phyloP scores from a whole-genome alignment of 306 rosid species.

The Delonix regia region DNA sequence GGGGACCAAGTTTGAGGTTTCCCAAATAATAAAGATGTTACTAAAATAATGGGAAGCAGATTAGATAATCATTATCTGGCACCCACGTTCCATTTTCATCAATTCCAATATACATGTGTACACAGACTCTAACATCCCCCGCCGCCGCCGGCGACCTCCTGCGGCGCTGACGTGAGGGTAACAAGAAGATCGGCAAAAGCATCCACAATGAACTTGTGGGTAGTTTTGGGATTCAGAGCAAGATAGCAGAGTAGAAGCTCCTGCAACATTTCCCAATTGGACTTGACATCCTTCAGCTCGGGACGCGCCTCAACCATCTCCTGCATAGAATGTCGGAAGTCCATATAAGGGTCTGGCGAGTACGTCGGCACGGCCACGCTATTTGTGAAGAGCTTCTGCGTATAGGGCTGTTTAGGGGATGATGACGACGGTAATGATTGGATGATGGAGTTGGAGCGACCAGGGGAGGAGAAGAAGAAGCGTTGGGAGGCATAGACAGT shows the following conservation, averaged over 20 bases:
- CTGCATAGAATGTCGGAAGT: conserved; percentile 88
- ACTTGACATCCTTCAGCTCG: conserved; percentile 47
- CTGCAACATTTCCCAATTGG: conserved; percentile 78
- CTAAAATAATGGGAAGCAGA: conserved; percentile 16
- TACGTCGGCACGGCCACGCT: conserved; percentile 72
- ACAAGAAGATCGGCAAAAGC: conserved; percentile 87
- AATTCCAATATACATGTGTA: not conserved
- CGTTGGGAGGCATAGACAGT: conserved; percentile 82
- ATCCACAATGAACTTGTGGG: conserved; percentile 76
- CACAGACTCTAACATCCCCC: conserved; percentile 23
- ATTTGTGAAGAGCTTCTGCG: conserved; percentile 43
- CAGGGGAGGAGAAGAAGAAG: conserved; percentile 92
- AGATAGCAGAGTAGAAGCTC: conserved; percentile 87
- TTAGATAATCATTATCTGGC: conserved; percentile 35
- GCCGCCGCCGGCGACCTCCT: conserved; percentile 1
- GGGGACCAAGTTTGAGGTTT: conserved; percentile 46
- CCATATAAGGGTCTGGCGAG: conserved; percentile 86
- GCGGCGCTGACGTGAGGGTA: conserved; percentile 45
- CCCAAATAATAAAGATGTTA: conserved; percentile 24
- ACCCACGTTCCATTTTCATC: conserved; percentile 35
- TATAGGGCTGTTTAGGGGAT: not conserved
- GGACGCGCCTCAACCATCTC: conserved; percentile 97
- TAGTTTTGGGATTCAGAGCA: conserved; percentile 73
- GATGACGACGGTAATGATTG: conserved; percentile 30
- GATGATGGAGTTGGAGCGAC: conserved; percentile 82